Evolutionary conservation across 176 grass and related monocot species (phyloP), one percentile per base, ranked within the genome.

Genomic region (Lolium rigidum): DNA sequence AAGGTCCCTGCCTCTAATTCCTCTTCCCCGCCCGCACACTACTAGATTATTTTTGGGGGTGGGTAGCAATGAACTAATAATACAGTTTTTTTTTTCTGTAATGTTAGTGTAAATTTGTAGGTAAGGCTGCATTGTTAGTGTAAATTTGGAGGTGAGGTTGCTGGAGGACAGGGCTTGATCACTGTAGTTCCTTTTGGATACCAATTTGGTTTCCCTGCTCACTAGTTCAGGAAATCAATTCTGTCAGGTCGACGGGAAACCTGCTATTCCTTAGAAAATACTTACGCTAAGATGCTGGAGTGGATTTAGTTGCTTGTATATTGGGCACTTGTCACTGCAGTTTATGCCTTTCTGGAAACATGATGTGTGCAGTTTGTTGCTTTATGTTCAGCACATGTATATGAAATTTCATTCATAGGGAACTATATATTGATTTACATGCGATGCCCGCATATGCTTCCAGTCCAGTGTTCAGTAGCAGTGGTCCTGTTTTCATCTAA

Each of bases 1-100:
- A 99, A 99, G 94, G 97, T 96, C 21, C 8, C 66, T 87, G 64
- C 47, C 21, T 84, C 20, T 43, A 20, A 70, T 84, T 80, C 28
- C 63, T 63, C 49, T 3, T 60, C 51, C 21, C 20, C 10, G n/a
- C n/a, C 66, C 20, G 6, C 44, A 15, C 3, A n/a, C 6, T 26
- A 14, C 50, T 28, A 66, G 65, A 20, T 56, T 15, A n/a, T 22
- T 25, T 35, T 35, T n/a, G n/a, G n/a, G n/a, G n/a, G n/a, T n/a
- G n/a, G n/a, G n/a, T n/a, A n/a, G n/a, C n/a, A n/a, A n/a, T n/a
- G n/a, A n/a, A n/a, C n/a, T n/a, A n/a, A n/a, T n/a, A n/a, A n/a
- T n/a, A n/a, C n/a, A n/a, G n/a, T n/a, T n/a, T 64, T 28, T 22
- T n/a, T n/a, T n/a, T n/a, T n/a, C 61, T 7, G 24, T 5, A 64